These are phyloP conservation scores for Aspergillus neotritici DNA, from an alignment of 2,329 filamentous ascomycete genomes.

Conservation along the genomic window DNA sequence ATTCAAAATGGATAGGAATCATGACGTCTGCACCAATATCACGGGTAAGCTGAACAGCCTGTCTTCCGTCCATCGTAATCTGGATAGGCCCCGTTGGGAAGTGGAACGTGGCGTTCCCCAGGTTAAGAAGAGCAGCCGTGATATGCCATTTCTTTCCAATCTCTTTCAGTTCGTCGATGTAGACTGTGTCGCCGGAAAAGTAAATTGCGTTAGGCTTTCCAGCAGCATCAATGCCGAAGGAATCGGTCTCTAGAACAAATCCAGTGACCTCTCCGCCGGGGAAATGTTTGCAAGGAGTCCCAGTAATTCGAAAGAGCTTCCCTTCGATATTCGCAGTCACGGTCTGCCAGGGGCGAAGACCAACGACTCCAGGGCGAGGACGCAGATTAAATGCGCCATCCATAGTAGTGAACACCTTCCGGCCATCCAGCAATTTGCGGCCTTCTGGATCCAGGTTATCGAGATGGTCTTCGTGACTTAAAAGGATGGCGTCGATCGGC, in stretches of 20 bases:
- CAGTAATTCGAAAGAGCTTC: slow-evolving; percentile 35
- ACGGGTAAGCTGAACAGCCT: slow-evolving; percentile 35
- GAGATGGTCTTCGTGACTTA: slow-evolving; percentile 9
- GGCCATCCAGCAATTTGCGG: slow-evolving; percentile 9
- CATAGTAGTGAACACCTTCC: slow-evolving; percentile 8
- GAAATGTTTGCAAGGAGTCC: slow-evolving; percentile 41
- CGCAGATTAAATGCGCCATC: slow-evolving; percentile 6
- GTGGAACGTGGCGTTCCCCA: slow-evolving; percentile 23
- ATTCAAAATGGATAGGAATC: slow-evolving; percentile 45
- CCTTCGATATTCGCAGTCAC: slow-evolving; percentile 24
- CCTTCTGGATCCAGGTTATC: slow-evolving; percentile 9
- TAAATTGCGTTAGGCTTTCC: slow-evolving; percentile 42
- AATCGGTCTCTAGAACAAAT: slow-evolving; percentile 35
- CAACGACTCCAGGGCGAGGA: slow-evolving; percentile 12
- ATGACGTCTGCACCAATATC: slow-evolving; percentile 39
- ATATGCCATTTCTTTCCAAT: slow-evolving; percentile 34
- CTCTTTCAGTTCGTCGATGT: slow-evolving; percentile 34
- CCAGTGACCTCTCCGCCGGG: slow-evolving; percentile 43
- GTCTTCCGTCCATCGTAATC: slow-evolving; percentile 43
- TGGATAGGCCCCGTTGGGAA: slow-evolving; percentile 26
- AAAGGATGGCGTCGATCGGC: slow-evolving; percentile 8
- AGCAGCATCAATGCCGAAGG: slow-evolving; percentile 32
- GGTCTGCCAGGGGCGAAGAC: slow-evolving; percentile 37
- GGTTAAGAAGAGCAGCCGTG: slow-evolving; percentile 35
- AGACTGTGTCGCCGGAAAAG: slow-evolving; percentile 28